A percentile compares a stretch with the other conserved stretches of the same genome.
Conservation (phyloP, 352 stramenopile species). For the Phytophthora cajani region DNA sequence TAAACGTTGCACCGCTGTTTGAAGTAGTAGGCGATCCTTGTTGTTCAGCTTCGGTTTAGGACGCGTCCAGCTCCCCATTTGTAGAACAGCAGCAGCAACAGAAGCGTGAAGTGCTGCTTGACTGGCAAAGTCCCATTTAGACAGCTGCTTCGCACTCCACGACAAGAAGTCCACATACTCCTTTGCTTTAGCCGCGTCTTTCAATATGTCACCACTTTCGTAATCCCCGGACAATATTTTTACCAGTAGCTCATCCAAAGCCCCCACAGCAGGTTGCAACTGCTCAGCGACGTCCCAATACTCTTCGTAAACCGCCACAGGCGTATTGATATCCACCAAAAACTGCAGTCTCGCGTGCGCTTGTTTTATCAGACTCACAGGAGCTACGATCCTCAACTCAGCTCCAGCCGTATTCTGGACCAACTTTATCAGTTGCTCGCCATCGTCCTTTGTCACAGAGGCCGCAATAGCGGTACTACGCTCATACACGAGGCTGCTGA, state of each 20-base stretch:
- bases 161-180: slow-evolving; percentile 35
- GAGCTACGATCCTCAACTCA: slow-evolving; percentile 4
- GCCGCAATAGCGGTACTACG: slow-evolving; percentile 23
- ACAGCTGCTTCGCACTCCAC: slow-evolving; percentile 18
- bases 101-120: slow-evolving; percentile 37
- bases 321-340: slow-evolving; percentile 42
- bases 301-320: slow-evolving; percentile 39
- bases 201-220: not conserved
- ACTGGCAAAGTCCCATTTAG: slow-evolving; percentile 29
- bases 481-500: slow-evolving; percentile 36
- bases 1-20: slow-evolving; percentile 20
- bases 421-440: slow-evolving; percentile 32
- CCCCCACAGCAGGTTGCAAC: slow-evolving; percentile 19
- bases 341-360: slow-evolving; percentile 42
- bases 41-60: not conserved
- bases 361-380: slow-evolving; percentile 24
- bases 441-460: slow-evolving; percentile 35
- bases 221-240: slow-evolving; percentile 14
- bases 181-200: not conserved
- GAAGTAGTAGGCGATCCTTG: slow-evolving; percentile 5
- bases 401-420: not conserved
- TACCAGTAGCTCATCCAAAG: slow-evolving; percentile 32
- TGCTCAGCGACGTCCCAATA: slow-evolving; percentile 26
- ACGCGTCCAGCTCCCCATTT: slow-evolving; percentile 11
- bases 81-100: slow-evolving; percentile 26